A percentile compares a stretch with the other conserved stretches of the same genome.
Conservation (phyloP, 352 stramenopile species). For the Globisporangium sylvaticum region DNA sequence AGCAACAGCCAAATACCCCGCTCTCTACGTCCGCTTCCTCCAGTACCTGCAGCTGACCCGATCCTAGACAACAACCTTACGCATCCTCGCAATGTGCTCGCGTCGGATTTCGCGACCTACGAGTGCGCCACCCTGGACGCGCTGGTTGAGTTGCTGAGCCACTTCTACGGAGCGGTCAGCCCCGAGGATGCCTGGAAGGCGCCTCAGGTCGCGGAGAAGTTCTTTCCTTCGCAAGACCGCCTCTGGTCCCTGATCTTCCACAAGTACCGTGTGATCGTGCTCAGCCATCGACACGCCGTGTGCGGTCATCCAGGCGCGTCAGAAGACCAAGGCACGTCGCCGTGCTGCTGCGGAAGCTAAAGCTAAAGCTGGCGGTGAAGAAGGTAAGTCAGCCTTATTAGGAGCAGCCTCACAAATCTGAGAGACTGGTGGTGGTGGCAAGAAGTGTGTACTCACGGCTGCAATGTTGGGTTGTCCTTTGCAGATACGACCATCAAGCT, state of each 20-base stretch:
- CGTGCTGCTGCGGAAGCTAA: slow-evolving; percentile 35
- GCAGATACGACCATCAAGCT: slow-evolving; percentile 90
- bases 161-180: slow-evolving; percentile 78
- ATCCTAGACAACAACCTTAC: slow-evolving; percentile 7
- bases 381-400: slow-evolving; percentile 18
- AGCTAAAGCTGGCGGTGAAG: slow-evolving; percentile 36
- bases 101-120: slow-evolving; percentile 72
- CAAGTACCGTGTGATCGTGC: slow-evolving; percentile 85
- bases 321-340: slow-evolving; percentile 37
- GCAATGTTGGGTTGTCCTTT: not conserved
- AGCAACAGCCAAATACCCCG: slow-evolving; percentile 14
- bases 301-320: slow-evolving; percentile 49
- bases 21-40: slow-evolving; percentile 16
- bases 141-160: slow-evolving; percentile 48
- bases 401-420: no score
- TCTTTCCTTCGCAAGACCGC: slow-evolving; percentile 68
- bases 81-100: slow-evolving; percentile 54
- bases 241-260: slow-evolving; percentile 84
- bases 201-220: slow-evolving; percentile 74
- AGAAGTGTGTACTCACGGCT: no score
- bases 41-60: slow-evolving; percentile 3
- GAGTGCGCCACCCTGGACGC: slow-evolving; percentile 74
- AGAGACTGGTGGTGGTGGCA: no score
- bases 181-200: slow-evolving; percentile 79
- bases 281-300: slow-evolving; percentile 75